Evolutionary conservation across 768 basidiomycete species (phyloP), one percentile per base, ranked within the genome.

Genomic region (Leccinum longicurvipes): DNA sequence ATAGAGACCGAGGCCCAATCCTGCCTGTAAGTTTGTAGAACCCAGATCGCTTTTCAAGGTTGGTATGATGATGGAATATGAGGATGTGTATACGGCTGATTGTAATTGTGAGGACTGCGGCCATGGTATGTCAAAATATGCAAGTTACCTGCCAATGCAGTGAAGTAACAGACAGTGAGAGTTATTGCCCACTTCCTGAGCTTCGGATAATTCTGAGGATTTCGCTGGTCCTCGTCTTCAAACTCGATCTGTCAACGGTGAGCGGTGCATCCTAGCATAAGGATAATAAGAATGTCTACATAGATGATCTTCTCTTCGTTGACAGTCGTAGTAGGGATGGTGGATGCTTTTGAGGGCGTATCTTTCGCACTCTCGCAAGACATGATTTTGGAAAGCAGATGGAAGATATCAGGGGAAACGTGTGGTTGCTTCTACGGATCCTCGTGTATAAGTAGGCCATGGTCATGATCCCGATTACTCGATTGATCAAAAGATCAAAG

Each of bases 21-120:
- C 76, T 0, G 75, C 79, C 53, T 80, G 71, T 17, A 79, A 69
- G 10, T 69, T 42, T 0, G 77, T 77, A 59, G 76, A 80, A 50
- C 78, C 67, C 19, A 79, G 58, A 42, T 77, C 75, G 4, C 50
- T 57, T 10, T 63, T 78, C 84, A 89, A 84, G 0, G 82, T 81
- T 0, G 73, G 61, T 58, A 77, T 74, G 1, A 85, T 86, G 52
- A 83, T 68, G 25, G 77, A 77, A 67, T 81, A 87, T 0, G 82
- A 74, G 5, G 79, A 73, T 2, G 78, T 69, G 6, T 77, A 68
- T 1, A 80, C 75, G n/a, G 78, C 86, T 82, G 27, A 44, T 46
- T 2, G 1, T n/a, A 9, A n/a, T 3, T 15, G 6, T 66, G 17
- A 60, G 54, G 27, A 23, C 39, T 2, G 14, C 0, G 1, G 9